These are phyloP conservation scores for Hypoxylon intermedium DNA, from an alignment of 495 filamentous ascomycete species.

Conservation along the genomic window DNA sequence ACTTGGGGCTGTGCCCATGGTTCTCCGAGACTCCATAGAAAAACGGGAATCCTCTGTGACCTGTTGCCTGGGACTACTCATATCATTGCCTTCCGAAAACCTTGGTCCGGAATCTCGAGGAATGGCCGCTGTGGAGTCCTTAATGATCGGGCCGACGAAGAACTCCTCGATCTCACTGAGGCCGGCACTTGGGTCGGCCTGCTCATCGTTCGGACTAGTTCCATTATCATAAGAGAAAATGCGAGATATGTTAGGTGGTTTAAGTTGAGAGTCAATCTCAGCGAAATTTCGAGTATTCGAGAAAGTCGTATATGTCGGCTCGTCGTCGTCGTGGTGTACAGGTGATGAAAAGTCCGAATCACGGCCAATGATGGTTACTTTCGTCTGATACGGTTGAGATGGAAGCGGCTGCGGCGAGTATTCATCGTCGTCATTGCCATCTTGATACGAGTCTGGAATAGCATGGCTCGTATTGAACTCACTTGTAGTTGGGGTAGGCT, in stretches of 20 bases:
- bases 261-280: slow-evolving; percentile 11
- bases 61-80: slow-evolving; percentile 11
- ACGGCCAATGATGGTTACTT: slow-evolving; percentile 54
- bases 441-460: slow-evolving; percentile 27
- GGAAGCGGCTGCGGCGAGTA: slow-evolving; percentile 50
- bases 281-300: slow-evolving; percentile 11
- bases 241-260: slow-evolving; percentile 6
- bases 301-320: neutral
- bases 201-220: slow-evolving; percentile 21
- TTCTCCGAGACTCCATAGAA: slow-evolving; percentile 39
- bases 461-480: slow-evolving; percentile 33
- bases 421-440: slow-evolving; percentile 39
- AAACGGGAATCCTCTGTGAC: slow-evolving; percentile 33
- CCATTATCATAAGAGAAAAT: slow-evolving; percentile 16
- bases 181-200: slow-evolving; percentile 31
- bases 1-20: slow-evolving; percentile 40
- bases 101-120: slow-evolving; percentile 21
- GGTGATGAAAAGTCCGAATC: slow-evolving; percentile 49
- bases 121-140: slow-evolving; percentile 20
- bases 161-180: slow-evolving; percentile 41
- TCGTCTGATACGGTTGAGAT: slow-evolving; percentile 48
- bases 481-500: slow-evolving; percentile 9
- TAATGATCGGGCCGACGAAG: slow-evolving; percentile 38
- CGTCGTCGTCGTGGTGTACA: slow-evolving; percentile 37
- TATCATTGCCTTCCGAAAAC: slow-evolving; percentile 16